Evolutionary conservation across 441 rosid species (phyloP), one percentile per base, ranked within the genome.

Genomic region (Syzygium syzygioides): DNA sequence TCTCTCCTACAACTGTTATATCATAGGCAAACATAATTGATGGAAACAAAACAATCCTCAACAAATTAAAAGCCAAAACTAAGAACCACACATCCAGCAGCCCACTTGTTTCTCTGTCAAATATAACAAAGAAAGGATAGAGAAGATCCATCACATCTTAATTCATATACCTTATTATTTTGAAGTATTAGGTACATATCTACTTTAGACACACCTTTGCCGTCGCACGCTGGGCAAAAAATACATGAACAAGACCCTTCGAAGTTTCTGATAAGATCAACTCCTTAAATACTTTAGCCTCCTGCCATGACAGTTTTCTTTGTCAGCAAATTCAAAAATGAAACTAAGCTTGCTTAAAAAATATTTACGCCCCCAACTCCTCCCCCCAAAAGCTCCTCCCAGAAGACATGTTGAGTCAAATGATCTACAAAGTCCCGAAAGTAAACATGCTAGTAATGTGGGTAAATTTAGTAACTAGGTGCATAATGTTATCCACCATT

Each of bases 231-330:
- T 96, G 98, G 60, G 98, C 96, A 37, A 98, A 94, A 91, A 96
- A 97, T 83, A 91, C 93, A 93, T 98, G 98, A 91, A 97, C 95
- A 92, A 98, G 98, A 88, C 96, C 96, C 91, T 93, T 96, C 41
- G 98, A 90, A 53, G 99, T 97, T 79, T 94, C 98, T 83, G 97
- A 92, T 88, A 95, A 37, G 86, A 97, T 95, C 86, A 98, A 89
- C 45, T 96, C 93, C 89, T 95, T 95, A 88, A 95, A 98, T 53
- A 94, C 96, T 92, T 94, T 94, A 89, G 95, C 95, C 92, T 98
- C 99, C 99, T 98, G 96, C 93, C 92, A 91, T 8, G 88, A 86
- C 37, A 90, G 86, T 28, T 79, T 52, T 34, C 80, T 88, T 34
- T 34, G 86, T 89, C 87, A 91, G 87, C 53, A 76, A 56, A 88